phyloP scores from a whole-genome alignment of 2,329 filamentous ascomycete genomes.

The Ophioceras dolichostomum region DNA sequence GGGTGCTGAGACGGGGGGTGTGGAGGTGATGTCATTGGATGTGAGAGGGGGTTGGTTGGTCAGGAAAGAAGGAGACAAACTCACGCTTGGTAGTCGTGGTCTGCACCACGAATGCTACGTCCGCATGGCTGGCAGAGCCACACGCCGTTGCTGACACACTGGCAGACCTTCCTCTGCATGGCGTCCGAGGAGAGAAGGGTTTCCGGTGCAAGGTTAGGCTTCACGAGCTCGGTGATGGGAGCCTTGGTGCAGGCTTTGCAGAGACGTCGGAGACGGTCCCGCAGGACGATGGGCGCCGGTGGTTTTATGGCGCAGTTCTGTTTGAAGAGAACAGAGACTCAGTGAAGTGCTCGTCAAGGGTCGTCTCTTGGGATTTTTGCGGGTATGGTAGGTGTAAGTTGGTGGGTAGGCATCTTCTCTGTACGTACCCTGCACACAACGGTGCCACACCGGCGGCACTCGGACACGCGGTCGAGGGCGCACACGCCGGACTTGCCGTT shows the following conservation, averaged over 20 bases:
- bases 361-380: too few relatives aligned
- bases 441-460: constrained; percentile 65
- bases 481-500: constrained; percentile 64
- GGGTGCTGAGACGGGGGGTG: not conserved
- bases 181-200: constrained; percentile 36
- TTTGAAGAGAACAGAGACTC: not conserved
- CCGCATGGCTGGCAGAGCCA: constrained; percentile 86
- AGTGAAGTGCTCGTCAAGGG: constrained; percentile 4
- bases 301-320: constrained; percentile 88
- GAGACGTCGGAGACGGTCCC: constrained; percentile 67
- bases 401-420: not conserved
- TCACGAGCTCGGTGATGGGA: constrained; percentile 47
- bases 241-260: constrained; percentile 64
- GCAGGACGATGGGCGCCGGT: constrained; percentile 53
- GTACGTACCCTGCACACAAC: constrained; percentile 68
- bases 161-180: constrained; percentile 44
- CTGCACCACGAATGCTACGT: constrained; percentile 49
- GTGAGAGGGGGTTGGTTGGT: too few relatives aligned
- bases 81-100: constrained; percentile 46
- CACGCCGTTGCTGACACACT: constrained; percentile 43
- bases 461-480: constrained; percentile 75
- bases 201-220: constrained; percentile 28
- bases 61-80: constrained; percentile 7
- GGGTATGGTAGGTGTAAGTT: not conserved
- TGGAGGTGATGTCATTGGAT: too few relatives aligned